phyloP scores from a whole-genome alignment of 2,329 filamentous ascomycete species.

The Colletotrichum coccodes region DNA sequence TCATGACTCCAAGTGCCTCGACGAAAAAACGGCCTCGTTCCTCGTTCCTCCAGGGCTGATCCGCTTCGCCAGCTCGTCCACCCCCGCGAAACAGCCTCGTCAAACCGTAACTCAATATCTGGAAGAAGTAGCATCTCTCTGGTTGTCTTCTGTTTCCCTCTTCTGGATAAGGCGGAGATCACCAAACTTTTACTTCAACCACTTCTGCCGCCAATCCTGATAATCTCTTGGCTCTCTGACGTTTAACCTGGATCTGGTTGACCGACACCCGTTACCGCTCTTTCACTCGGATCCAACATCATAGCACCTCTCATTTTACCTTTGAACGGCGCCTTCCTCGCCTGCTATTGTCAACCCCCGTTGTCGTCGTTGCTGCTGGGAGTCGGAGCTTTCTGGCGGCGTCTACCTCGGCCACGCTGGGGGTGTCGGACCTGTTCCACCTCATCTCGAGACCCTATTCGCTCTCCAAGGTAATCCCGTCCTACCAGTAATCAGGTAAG shows the following conservation, averaged over 20 bases:
- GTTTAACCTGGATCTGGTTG: background rate
- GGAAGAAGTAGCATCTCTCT: background rate
- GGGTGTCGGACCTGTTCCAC: background rate
- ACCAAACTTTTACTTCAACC: background rate
- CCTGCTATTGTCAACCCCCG: background rate
- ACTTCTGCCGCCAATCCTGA: background rate
- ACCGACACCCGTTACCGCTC: background rate
- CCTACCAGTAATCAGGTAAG: background rate
- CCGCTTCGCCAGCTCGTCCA: background rate
- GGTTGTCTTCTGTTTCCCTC: background rate
- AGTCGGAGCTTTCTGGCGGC: background rate
- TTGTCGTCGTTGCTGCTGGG: background rate
- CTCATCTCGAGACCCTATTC: background rate
- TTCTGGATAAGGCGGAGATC: background rate
- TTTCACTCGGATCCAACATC: background rate
- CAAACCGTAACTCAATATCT: constrained; percentile 29
- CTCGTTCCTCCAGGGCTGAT: background rate
- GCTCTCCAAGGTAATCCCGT: background rate
- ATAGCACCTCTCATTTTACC: background rate
- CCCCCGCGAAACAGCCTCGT: constrained; percentile 17
- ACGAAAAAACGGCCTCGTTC: background rate
- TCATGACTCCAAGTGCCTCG: background rate
- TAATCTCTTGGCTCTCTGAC: background rate
- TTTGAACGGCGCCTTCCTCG: constrained; percentile 1
- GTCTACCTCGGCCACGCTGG: background rate